Evolutionary conservation across 495 filamentous ascomycete species (phyloP), one percentile per base, ranked within the genome.

Genomic region (Podospora bellae-mahoneyi): DNA sequence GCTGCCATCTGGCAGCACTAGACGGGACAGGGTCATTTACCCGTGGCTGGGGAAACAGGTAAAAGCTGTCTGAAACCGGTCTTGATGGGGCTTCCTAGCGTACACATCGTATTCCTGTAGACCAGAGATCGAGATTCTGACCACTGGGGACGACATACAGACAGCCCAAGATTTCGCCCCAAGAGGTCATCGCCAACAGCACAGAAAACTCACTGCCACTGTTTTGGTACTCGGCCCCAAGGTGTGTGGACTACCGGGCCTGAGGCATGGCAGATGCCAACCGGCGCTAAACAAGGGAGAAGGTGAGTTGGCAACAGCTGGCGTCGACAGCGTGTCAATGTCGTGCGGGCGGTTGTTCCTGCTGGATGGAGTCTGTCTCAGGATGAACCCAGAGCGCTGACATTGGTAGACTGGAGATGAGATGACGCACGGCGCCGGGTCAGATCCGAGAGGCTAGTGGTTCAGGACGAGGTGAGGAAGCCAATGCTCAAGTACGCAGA

Each of bases 1-100:
- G 32, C 65, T 75, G 75, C 72, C 74, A 77, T 77, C 71, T 77
- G 75, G 70, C 75, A 77, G 72, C 74, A 73, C 70, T 73, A 27
- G 72, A 72, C 70, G 72, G 61, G 65, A 69, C 68, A 61, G 27
- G 64, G 54, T 9, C 16, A 70, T 73, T 73, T 76, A 72, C 56
- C 75, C 69, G 73, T 55, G 44, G 44, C 34, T 39, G 61, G 68
- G 60, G 28, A 64, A 71, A 48, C 13, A 48, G 15, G 39, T 48
- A 68, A 58, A 9, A 26, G 20, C 23, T 26, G 19, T 61, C 9
- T 61, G 59, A 26, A 20, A 61, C 59, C 18, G 39, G 9, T 16
- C 39, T 48, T 48, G 9, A 48, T 48, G 39, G 39, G 39, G 39
- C 39, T 48, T 48, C 15, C 39, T 48, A 48, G 39, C 39, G 39